A percentile compares a stretch with the other conserved stretches of the same genome.
These are phyloP conservation scores for Scleroderma bovista DNA, from an alignment of 768 basidiomycete species.

Conservation along the genomic window DNA sequence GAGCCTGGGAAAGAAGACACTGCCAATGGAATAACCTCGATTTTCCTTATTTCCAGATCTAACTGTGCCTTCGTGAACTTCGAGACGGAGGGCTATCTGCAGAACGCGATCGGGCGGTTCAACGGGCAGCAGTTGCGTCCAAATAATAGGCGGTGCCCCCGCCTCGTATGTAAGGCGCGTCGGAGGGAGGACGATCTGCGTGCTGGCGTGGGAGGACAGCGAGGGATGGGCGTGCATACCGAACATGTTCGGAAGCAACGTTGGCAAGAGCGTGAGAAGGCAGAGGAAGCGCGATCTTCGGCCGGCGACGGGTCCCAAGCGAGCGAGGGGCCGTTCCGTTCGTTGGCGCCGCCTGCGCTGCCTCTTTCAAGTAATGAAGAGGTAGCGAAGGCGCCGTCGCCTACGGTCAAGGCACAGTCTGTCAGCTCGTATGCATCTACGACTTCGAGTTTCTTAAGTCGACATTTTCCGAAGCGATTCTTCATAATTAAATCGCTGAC, in stretches of 20 bases:
- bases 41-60: slow-evolving; percentile 93
- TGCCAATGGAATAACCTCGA: slow-evolving; percentile 62
- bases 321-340: slow-evolving; percentile 8
- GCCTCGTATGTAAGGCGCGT: slow-evolving; percentile 79
- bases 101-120: slow-evolving; percentile 63
- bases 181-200: slow-evolving; percentile 78
- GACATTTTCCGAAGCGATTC: slow-evolving; percentile 81
- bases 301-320: slow-evolving; percentile 3
- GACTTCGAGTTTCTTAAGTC: slow-evolving; percentile 70
- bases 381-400: background rate
- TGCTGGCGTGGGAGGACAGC: slow-evolving; percentile 88
- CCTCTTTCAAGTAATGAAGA: slow-evolving; percentile 40
- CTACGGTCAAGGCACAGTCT: slow-evolving; percentile 31
- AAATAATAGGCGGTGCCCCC: slow-evolving; percentile 64
- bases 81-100: slow-evolving; percentile 53
- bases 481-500: slow-evolving; percentile 90
- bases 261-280: slow-evolving; percentile 28
- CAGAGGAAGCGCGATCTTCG: slow-evolving; percentile 7
- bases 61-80: slow-evolving; percentile 95
- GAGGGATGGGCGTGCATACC: slow-evolving; percentile 79
- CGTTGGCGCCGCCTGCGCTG: slow-evolving; percentile 22
- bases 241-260: slow-evolving; percentile 71
- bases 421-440: slow-evolving; percentile 74
- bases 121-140: slow-evolving; percentile 69
- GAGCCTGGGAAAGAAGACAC: slow-evolving; percentile 2